These are phyloP conservation scores for Ensete glaucum DNA, from an alignment of 176 grass and related monocot genomes.

Conservation along the genomic window DNA sequence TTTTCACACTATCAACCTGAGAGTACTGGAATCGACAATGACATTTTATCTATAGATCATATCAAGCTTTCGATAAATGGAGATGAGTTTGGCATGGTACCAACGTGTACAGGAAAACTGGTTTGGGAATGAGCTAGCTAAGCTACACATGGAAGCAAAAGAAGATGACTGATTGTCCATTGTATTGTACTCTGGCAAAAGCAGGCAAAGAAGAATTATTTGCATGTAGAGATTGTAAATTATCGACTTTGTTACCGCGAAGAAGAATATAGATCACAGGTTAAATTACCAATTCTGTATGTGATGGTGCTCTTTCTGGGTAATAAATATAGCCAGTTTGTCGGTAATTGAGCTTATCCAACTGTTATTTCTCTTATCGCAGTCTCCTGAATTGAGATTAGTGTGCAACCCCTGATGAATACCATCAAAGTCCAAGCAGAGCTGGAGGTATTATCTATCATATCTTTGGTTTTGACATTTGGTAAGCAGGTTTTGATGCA, in stretches of 20 bases:
- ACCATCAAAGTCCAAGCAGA: too few species aligned
- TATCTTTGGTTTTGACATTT: too few species aligned
- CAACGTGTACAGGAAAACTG: too few species aligned
- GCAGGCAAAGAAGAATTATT: neutral
- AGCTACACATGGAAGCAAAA: neutral
- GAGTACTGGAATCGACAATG: slow-evolving; percentile 7
- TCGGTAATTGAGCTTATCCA: neutral
- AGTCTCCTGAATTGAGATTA: too few species aligned
- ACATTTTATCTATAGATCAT: neutral
- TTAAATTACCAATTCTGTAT: neutral
- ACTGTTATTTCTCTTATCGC: neutral
- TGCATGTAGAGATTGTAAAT: neutral
- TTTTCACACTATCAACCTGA: slow-evolving; percentile 3
- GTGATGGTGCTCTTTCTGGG: neutral
- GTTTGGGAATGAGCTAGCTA: too few species aligned
- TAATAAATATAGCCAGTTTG: neutral
- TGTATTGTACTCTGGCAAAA: neutral
- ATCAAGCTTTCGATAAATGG: neutral
- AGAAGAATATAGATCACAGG: neutral
- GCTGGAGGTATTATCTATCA: too few species aligned
- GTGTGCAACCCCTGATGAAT: too few species aligned
- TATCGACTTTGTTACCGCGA: neutral
- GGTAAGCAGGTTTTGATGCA: too few species aligned
- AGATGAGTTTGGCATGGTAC: neutral
- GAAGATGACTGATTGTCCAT: neutral